Evolutionary conservation across 441 rosid species (phyloP), one percentile per base, ranked within the genome.

Genomic region (Gossypium schwendimanii): DNA sequence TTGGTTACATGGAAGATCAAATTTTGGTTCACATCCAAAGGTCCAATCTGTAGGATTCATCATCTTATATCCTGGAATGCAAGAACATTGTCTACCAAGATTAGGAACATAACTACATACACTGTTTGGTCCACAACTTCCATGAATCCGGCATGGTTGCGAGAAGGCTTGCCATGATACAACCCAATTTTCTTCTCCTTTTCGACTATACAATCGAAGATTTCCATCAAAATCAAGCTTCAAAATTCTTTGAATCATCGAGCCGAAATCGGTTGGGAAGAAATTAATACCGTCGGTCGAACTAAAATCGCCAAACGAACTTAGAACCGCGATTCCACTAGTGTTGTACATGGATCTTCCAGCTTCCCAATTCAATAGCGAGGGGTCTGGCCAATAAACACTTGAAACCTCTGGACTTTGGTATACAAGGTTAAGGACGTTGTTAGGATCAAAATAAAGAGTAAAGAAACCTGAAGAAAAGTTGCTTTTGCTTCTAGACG

Each of bases 161-260:
- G 26, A 15, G 4, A 52, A 28, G 7, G 71, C 71, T 54, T 77
- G 71, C 78, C 78, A 77, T 15, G 78, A 23, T 24, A 74, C 76
- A 15, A 14, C 24, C 83, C 80, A 77, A 0, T n/a, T 23, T 12
- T 47, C 49, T 2, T 7, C 10, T 1, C 4, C 28, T 31, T 23
- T 17, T 2, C 47, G 69, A 14, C 81, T 78, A 17, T 81, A 75
- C 14, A 81, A 26, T 15, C 80, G 53, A 10, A 78, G 2, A n/a
- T 75, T 78, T 2, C 84, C 84, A 41, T 78, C 84, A 14, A 9
- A 7, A 53, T 77, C 79, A 0, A 81, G 18, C 28, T 53, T 78
- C 39, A 78, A 52, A 41, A 76, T 70, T 60, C 82, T 60, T 0
- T 17, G 60, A 2, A 50, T 7, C 6, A 14, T 50, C 0, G 0